Percentiles rank a stretch among this genome's conserved stretches.
These are phyloP conservation scores for Hyphopichia khmerensis DNA, from an alignment of 1,139 yeast species.

Conservation along the genomic window DNA sequence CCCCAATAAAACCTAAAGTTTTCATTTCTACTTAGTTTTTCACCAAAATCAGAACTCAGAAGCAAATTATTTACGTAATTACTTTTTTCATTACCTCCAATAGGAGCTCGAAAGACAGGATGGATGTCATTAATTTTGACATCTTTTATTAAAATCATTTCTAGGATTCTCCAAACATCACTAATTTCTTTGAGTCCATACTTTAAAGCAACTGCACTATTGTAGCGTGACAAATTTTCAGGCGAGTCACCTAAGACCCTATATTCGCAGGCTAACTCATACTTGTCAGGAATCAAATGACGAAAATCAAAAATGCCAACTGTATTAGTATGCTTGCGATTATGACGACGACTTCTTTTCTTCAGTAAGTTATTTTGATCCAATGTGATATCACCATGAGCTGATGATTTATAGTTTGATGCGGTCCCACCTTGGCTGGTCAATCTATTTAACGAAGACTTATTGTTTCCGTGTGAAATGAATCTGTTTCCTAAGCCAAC, in stretches of 20 bases:
- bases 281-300: conserved; percentile 72
- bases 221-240: conserved; percentile 62
- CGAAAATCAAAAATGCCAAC: conserved; percentile 60
- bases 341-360: conserved; percentile 14
- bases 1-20: conserved; percentile 66
- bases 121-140: conserved; percentile 14
- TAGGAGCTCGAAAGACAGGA: conserved; percentile 7
- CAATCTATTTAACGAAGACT: conserved; percentile 21
- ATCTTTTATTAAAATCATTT: conserved; percentile 40
- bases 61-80: conserved; percentile 18
- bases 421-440: conserved; percentile 28
- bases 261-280: conserved; percentile 76
- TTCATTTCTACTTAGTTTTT: conserved; percentile 11
- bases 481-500: conserved; percentile 40
- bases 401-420: conserved; percentile 29
- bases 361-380: conserved; percentile 8
- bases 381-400: conserved; percentile 17
- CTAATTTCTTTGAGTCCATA: conserved; percentile 64
- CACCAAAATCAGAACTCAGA: conserved; percentile 16
- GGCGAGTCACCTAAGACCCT: conserved; percentile 67
- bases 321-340: conserved; percentile 42
- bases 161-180: conserved; percentile 76
- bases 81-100: conserved; percentile 8
- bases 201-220: conserved; percentile 68
- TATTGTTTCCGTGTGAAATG: conserved; percentile 15